Evolutionary conservation across 2,329 filamentous ascomycete species (phyloP).

Genomic region (Talaromyces sp.): DNA sequence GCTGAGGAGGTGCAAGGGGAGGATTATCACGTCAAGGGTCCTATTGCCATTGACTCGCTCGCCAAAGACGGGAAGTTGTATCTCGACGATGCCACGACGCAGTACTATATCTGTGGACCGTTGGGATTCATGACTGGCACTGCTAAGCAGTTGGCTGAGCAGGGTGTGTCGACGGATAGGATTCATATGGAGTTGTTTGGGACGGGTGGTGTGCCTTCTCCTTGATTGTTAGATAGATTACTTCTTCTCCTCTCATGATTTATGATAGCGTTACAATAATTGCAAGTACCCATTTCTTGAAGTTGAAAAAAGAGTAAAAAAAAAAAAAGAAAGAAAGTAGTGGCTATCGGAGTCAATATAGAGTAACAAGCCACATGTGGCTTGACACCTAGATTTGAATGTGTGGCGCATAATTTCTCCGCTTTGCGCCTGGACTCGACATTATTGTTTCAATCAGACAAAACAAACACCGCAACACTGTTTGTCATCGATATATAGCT

Average conservation of each 20-base stretch:
- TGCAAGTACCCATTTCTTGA: too few relatives aligned
- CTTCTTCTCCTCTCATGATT: conserved; percentile 14
- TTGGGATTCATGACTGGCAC: conserved; percentile 61
- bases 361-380: not conserved
- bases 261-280: conserved; percentile 7
- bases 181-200: conserved; percentile 64
- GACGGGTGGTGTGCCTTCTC: conserved; percentile 49
- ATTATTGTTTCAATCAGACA: not conserved
- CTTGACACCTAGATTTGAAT: not conserved
- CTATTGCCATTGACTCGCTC: conserved; percentile 59
- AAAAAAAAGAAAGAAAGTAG: not conserved
- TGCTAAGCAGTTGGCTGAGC: conserved; percentile 1
- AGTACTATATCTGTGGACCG: conserved; percentile 74
- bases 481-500: not conserved
- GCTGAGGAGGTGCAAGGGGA: conserved; percentile 51
- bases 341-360: not conserved
- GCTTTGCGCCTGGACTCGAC: not conserved
- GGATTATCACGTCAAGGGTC: conserved; percentile 61
- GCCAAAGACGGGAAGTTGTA: conserved; percentile 56
- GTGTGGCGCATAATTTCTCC: conserved; percentile 3
- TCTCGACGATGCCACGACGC: conserved; percentile 53
- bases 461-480: not conserved
- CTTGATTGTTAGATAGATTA: not conserved
- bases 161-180: conserved; percentile 16
- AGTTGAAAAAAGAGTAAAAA: too few relatives aligned